Evolutionary conservation across 2,329 filamentous ascomycete species (phyloP), one percentile per base, ranked within the genome.

Genomic region (Pestalotiopsis sp.): DNA sequence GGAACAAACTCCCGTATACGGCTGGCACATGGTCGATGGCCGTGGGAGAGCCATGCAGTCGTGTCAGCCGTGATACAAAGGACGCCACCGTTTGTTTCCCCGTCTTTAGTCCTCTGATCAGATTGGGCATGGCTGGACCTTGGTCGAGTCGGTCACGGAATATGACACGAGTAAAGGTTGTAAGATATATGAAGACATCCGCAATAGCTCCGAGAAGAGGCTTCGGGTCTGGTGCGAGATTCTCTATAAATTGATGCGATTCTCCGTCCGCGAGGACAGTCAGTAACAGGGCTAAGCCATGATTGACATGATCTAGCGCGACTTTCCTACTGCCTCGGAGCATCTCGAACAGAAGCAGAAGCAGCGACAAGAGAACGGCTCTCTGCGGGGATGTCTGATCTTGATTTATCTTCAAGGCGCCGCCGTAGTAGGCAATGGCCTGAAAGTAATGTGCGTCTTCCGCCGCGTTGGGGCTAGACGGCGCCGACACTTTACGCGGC

Each of bases 221-320:
- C 49, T 65, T 71, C 2, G 75, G 76, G 38, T 76, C 73, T 11
- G 76, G 75, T 0, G 71, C 74, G 1, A 77, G 59, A 2, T 67
- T 66, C 23, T 63, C 62, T 0, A 75, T 39, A 5, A 69, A 64
- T 3, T 64, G 55, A 3, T 70, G 59, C 2, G 61, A 27, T 6
- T 75, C 67, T 4, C 65, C 62, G 11, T 79, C 78, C 0, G 75
- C 75, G n/a, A 80, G 11, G 5, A 81, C 61, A 1, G 74, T 68
- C 17, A 81, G 71, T 1, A 81, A 58, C 3, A 81, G 72, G 9
- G 79, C 74, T 11, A 81, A 67, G 0, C 77, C 79, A 58, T 81
- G 79, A 20, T 80, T 80, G 4, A 81, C 71, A 61, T 81, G 79
- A n/a, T 77, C 73, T 17, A 80, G 62, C 0, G 78, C 79, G 7